Evolutionary conservation across 257 asterid species (phyloP), one percentile per base, ranked within the genome.

Genomic region (Primulina tabacum): DNA sequence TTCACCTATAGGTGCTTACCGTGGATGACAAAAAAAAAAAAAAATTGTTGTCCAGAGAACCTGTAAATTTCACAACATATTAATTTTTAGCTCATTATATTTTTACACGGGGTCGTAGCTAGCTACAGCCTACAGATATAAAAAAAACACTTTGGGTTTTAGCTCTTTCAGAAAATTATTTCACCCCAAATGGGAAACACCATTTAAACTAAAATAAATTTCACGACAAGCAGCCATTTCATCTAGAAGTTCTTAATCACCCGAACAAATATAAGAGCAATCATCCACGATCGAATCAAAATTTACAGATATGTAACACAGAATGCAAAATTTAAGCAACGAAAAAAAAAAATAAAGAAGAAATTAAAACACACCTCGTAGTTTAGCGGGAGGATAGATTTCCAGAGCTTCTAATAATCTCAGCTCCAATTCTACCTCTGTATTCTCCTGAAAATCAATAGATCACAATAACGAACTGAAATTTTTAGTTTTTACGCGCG

Each of bases 401-500:
- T 89, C 97, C 5, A 94, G 92, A 65, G 97, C 95, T 86, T 90
- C 92, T 67, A 94, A 82, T 63, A 94, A 76, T 75, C 79, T 82
- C 60, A 94, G 92, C 78, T 92, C 98, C 85, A 93, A 76, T 78
- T 94, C 99, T 75, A 91, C 96, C 78, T 94, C 95, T 34, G 91
- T 79, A 61, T 89, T 78, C 71, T 89, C 97, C 99, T 94, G 69
- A 43, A 68, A 67, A 53, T 64, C 52, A 53, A 73, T 61, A 65
- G 33, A 65, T 18, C 21, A 59, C 58, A 53, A 17, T 21, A 59
- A 2, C 6, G 28, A 70, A 64, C 56, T 28, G 28, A 4, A 40
- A 18, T 5, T 43, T 66, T 17, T 8, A 56, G 2, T 21, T 16
- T 50, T 26, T 26, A 17, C 29, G 16, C 47, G 30, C 35, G n/a